Conservation (phyloP, 148 eudicot species). For the Vaccinium darrowii region DNA sequence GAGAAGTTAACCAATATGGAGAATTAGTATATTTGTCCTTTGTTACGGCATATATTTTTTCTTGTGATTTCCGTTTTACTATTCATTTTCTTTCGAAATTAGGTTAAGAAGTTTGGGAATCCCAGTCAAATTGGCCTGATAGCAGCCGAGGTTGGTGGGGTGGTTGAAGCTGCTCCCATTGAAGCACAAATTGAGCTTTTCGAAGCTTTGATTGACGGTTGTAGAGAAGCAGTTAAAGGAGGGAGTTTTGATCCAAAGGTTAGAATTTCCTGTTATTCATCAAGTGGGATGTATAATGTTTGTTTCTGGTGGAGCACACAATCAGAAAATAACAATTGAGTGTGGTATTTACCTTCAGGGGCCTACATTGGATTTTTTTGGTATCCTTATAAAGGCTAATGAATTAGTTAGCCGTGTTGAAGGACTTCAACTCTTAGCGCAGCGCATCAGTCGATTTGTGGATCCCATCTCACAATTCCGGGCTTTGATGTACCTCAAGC, state of each 20-base stretch:
- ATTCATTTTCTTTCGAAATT: constrained; percentile 10
- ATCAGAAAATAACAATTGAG: constrained; percentile 1
- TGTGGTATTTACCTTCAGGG: constrained; percentile 44
- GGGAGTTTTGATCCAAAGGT: constrained; percentile 75
- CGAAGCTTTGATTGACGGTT: constrained; percentile 88
- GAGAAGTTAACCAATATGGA: not conserved
- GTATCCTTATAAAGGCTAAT: constrained; percentile 95
- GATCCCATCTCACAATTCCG: constrained; percentile 85
- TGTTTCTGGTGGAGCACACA: not conserved
- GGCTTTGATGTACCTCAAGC: constrained; percentile 80
- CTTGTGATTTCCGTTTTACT: not conserved
- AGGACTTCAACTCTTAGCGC: constrained; percentile 84
- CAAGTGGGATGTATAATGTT: not conserved
- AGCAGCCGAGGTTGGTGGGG: constrained; percentile 89
- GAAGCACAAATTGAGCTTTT: constrained; percentile 94
- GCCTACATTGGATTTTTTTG: constrained; percentile 90
- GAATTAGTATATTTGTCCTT: constrained; percentile 11
- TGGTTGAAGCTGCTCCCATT: constrained; percentile 80
- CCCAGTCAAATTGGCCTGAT: constrained; percentile 78
- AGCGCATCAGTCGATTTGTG: constrained; percentile 71
- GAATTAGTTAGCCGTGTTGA: constrained; percentile 82
- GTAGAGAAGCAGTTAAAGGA: constrained; percentile 77
- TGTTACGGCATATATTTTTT: not conserved
- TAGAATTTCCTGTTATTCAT: not conserved
- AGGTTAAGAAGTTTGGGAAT: constrained; percentile 97